Evolutionary conservation across 176 grass and related monocot genomes (phyloP).

Genomic region (Saccharum officinarum): DNA sequence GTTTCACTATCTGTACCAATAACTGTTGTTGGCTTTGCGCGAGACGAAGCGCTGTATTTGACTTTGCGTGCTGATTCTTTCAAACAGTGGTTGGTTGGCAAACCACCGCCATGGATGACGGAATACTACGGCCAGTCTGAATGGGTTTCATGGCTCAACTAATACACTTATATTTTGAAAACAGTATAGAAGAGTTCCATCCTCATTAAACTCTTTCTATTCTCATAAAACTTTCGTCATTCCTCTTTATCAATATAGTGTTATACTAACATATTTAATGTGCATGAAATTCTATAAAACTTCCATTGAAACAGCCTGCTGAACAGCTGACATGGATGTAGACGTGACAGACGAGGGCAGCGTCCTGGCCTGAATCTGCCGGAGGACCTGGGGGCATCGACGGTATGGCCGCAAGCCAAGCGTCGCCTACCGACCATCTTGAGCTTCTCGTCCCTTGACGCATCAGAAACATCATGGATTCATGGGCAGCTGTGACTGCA

Average conservation of each 20-base stretch:
- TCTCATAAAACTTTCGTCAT: too few relatives aligned
- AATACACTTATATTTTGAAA: too few relatives aligned
- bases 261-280: too few relatives aligned
- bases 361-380: not conserved
- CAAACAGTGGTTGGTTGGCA: not conserved
- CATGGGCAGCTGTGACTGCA: slow-evolving; percentile 6
- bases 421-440: not conserved
- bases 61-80: not conserved
- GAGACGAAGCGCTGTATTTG: slow-evolving; percentile 34
- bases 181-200: too few relatives aligned
- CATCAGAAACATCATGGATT: slow-evolving; percentile 19
- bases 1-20: slow-evolving; percentile 25
- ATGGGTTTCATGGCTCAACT: too few relatives aligned
- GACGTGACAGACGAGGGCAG: not conserved
- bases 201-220: too few relatives aligned
- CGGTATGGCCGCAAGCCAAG: not conserved
- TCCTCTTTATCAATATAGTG: too few relatives aligned
- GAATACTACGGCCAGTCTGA: too few relatives aligned
- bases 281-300: too few relatives aligned
- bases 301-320: too few relatives aligned
- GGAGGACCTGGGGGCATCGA: not conserved
- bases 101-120: not conserved
- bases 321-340: not conserved
- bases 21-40: slow-evolving; percentile 11
- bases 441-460: slow-evolving; percentile 3